Percentiles rank a stretch among this genome's conserved stretches.
These are phyloP conservation scores for Hypoxylon cercidicola DNA, from an alignment of 495 filamentous ascomycete species.

Conservation along the genomic window DNA sequence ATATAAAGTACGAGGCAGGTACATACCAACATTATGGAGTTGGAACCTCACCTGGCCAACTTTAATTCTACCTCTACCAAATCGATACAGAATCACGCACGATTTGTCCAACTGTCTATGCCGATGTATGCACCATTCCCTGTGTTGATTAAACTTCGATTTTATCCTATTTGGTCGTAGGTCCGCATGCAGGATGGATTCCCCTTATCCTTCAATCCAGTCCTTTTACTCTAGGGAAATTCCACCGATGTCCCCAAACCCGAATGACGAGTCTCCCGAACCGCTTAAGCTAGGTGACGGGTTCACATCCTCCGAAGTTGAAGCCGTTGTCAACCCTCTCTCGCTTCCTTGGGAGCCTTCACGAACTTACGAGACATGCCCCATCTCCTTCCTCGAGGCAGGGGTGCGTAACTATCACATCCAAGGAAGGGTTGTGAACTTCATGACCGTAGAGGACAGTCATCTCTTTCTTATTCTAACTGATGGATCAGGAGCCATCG, in stretches of 20 bases:
- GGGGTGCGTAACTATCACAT: slow-evolving; percentile 64
- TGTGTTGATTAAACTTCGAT: not conserved
- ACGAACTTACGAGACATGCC: slow-evolving; percentile 60
- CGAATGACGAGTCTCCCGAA: not conserved
- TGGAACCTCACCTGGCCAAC: no score
- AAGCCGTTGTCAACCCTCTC: slow-evolving; percentile 51
- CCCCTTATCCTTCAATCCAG: slow-evolving; percentile 59
- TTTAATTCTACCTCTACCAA: no score
- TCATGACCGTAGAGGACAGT: slow-evolving; percentile 52
- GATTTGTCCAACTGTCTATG: not conserved
- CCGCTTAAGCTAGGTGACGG: slow-evolving; percentile 52
- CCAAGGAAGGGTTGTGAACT: slow-evolving; percentile 68
- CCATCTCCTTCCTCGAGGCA: slow-evolving; percentile 62
- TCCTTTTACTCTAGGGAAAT: slow-evolving; percentile 60
- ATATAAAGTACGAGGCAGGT: no score
- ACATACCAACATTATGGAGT: no score
- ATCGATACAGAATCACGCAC: not conserved
- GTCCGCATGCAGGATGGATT: slow-evolving; percentile 46
- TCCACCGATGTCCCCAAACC: slow-evolving; percentile 26
- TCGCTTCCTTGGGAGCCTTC: slow-evolving; percentile 64
- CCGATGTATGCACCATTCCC: not conserved
- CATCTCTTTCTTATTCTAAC: slow-evolving; percentile 66
- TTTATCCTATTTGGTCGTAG: not conserved
- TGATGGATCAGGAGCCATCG: slow-evolving; percentile 67
- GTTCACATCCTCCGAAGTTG: slow-evolving; percentile 61